These are phyloP conservation scores for Tricholoma sp. DNA, from an alignment of 768 basidiomycete species.

Conservation along the genomic window DNA sequence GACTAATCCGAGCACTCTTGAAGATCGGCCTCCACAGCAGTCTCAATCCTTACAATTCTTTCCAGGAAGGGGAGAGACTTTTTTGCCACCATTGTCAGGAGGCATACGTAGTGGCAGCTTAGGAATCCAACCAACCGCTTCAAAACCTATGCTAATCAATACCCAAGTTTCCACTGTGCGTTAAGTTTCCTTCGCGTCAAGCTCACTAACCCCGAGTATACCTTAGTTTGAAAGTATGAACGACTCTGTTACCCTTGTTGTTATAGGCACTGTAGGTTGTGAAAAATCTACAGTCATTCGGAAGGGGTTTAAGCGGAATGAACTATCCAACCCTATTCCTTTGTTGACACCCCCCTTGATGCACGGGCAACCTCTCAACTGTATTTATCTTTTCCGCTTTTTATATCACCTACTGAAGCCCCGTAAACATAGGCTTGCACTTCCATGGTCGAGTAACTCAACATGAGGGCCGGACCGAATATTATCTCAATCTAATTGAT, in stretches of 20 bases:
- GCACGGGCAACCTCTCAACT: conserved; percentile 30
- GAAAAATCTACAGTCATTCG: conserved; percentile 84
- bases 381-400: conserved; percentile 22
- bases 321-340: conserved; percentile 39
- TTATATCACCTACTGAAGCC: conserved; percentile 1
- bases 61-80: conserved; percentile 18
- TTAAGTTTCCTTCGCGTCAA: conserved; percentile 5
- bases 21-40: conserved; percentile 33
- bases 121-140: conserved; percentile 36
- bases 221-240: conserved; percentile 7
- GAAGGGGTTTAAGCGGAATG: conserved; percentile 66
- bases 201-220: neutral
- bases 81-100: conserved; percentile 26
- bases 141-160: conserved; percentile 31
- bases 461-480: conserved; percentile 34
- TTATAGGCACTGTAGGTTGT: conserved; percentile 73
- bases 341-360: conserved; percentile 24
- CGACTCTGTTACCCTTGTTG: conserved; percentile 55
- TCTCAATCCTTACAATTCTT: conserved; percentile 34
- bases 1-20: conserved; percentile 29
- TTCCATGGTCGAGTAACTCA: conserved; percentile 27
- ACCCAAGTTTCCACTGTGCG: conserved; percentile 26
- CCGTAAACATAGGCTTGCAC: conserved; percentile 23
- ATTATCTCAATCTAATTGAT: conserved; percentile 50
- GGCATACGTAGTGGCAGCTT: conserved; percentile 60